phyloP scores from a whole-genome alignment of 345 rosid genomes.

The Viola odorata region DNA sequence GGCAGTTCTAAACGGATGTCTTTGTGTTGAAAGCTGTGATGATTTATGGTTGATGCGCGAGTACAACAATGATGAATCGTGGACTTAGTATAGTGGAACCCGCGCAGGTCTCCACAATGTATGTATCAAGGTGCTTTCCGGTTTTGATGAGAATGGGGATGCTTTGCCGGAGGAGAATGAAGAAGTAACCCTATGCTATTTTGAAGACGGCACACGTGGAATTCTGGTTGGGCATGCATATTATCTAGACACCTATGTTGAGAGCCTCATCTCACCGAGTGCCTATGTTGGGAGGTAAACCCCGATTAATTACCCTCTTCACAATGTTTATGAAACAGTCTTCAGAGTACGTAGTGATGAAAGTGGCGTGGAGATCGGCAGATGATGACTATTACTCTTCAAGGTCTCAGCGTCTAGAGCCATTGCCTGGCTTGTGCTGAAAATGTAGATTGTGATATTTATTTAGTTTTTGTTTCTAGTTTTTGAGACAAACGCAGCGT shows the following conservation, averaged over 20 bases:
- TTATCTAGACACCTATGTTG: background rate
- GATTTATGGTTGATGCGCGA: conserved; percentile 12
- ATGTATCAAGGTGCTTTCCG: conserved; percentile 32
- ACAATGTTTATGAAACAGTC: too few relatives aligned
- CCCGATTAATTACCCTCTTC: too few relatives aligned
- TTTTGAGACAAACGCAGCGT: too few relatives aligned
- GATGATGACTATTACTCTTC: too few relatives aligned
- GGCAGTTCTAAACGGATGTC: background rate
- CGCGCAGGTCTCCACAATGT: too few relatives aligned
- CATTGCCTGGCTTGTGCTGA: too few relatives aligned
- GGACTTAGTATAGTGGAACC: conserved; percentile 8
- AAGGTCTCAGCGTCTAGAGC: too few relatives aligned
- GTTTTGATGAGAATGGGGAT: conserved; percentile 26
- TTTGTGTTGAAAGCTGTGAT: background rate
- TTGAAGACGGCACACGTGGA: background rate
- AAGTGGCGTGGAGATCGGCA: too few relatives aligned
- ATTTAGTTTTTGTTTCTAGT: too few relatives aligned
- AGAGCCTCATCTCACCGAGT: background rate
- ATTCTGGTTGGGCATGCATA: background rate
- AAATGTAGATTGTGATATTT: too few relatives aligned
- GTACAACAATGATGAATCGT: conserved; percentile 3
- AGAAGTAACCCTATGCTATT: background rate
- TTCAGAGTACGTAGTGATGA: too few relatives aligned
- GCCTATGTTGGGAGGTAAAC: background rate
- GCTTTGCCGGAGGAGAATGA: conserved; percentile 34